These are phyloP conservation scores for Aschersonia sp. DNA, from an alignment of 2,329 filamentous ascomycete species.

Conservation along the genomic window DNA sequence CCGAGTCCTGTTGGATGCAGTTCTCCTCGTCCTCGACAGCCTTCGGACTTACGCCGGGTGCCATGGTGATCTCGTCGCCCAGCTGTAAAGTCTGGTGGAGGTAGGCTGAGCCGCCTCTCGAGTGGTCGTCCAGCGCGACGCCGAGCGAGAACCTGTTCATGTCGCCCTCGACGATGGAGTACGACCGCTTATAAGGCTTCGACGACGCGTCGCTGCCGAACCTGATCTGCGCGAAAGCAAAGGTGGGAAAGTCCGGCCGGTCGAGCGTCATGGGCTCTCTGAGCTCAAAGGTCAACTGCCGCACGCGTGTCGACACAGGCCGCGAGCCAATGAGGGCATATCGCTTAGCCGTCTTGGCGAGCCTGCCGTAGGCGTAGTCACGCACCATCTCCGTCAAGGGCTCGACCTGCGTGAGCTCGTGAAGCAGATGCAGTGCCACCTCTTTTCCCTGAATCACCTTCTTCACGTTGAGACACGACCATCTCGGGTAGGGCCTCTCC, in stretches of 20 bases:
- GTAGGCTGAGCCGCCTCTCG: conserved; percentile 46
- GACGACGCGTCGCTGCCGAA: conserved; percentile 30
- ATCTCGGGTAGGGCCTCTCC: conserved; percentile 38
- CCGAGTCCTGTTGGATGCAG: neutral
- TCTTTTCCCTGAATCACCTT: conserved; percentile 33
- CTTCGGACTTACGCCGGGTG: conserved; percentile 20
- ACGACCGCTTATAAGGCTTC: conserved; percentile 28
- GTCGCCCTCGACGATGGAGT: conserved; percentile 38
- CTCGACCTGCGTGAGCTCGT: conserved; percentile 34
- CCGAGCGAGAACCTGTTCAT: conserved; percentile 39
- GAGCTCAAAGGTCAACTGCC: neutral
- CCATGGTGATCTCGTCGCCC: conserved; percentile 28
- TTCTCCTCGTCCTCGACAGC: neutral
- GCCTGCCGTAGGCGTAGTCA: conserved; percentile 17
- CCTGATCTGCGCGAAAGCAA: conserved; percentile 38
- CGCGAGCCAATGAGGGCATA: neutral
- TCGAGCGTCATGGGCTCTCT: neutral
- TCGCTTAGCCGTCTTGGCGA: conserved; percentile 29
- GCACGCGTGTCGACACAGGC: neutral
- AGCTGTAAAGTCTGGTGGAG: conserved; percentile 33
- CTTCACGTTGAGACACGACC: conserved; percentile 45
- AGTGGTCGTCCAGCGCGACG: conserved; percentile 37
- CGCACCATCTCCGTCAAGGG: conserved; percentile 32
- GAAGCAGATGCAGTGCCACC: neutral
- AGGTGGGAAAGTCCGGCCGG: neutral